Conservation (phyloP, 176 grass and related monocot genomes). For the bread wheat (Triticum aestivum) region IWGSC_CS_RefSeq_v2.1 NC_057813.1:471520833-471521332, state of each 20-base stretch:
- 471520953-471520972: not conserved
- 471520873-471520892: not conserved
- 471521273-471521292: not conserved
- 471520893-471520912: not conserved
- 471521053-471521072: not conserved
- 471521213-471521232: not conserved
- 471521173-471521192: not conserved
- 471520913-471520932: not conserved
- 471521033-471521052: not conserved
- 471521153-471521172: not conserved
- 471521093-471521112: not conserved
- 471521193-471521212: not conserved
- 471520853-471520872: not conserved
- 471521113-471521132: not conserved
- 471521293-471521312: not conserved
- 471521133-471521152: not conserved
- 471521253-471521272: not conserved
- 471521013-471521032: not conserved
- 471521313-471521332: too few relatives aligned
- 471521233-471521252: not conserved
- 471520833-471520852: not conserved
- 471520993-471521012: not conserved
- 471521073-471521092: not conserved
- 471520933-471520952: not conserved
- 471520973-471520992: not conserved